These are phyloP conservation scores for Theileria parva DNA, from an alignment of 169 alveolate species.

Conservation along the genomic window DNA sequence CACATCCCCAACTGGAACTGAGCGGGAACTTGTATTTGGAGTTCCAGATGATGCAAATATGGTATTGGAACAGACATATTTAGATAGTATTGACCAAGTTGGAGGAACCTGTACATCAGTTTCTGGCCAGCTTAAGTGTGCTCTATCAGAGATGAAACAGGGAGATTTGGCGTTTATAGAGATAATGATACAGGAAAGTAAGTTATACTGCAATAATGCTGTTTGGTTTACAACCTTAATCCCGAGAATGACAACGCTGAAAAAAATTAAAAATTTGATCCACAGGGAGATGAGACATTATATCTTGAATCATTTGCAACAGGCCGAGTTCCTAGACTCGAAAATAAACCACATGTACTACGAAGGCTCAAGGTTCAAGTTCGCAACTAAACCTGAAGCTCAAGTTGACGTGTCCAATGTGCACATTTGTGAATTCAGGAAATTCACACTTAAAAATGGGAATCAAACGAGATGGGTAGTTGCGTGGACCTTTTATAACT, in stretches of 20 bases:
- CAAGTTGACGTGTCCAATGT: slow-evolving; percentile 25
- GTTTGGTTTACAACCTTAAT: slow-evolving; percentile 77
- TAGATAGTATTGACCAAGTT: background rate
- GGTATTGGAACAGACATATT: background rate
- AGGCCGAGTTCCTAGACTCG: slow-evolving; percentile 57
- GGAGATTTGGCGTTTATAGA: slow-evolving; percentile 75
- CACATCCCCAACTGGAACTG: slow-evolving; percentile 29
- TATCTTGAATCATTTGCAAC: slow-evolving; percentile 39
- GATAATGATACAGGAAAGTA: slow-evolving; percentile 74
- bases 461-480: slow-evolving; percentile 74
- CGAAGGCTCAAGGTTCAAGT: slow-evolving; percentile 18
- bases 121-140: slow-evolving; percentile 38
- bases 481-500: slow-evolving; percentile 75
- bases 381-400: slow-evolving; percentile 11
- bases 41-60: slow-evolving; percentile 6
- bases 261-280: slow-evolving; percentile 68
- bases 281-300: slow-evolving; percentile 71
- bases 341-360: slow-evolving; percentile 19
- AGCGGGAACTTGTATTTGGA: slow-evolving; percentile 40
- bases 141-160: slow-evolving; percentile 43
- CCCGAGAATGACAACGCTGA: slow-evolving; percentile 67
- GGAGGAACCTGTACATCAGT: slow-evolving; percentile 17
- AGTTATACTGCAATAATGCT: slow-evolving; percentile 56
- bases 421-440: slow-evolving; percentile 70
- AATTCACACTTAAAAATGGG: slow-evolving; percentile 67